These are phyloP conservation scores for Dalbergia cultrata DNA, from an alignment of 306 rosid species.

Conservation along the genomic window DNA sequence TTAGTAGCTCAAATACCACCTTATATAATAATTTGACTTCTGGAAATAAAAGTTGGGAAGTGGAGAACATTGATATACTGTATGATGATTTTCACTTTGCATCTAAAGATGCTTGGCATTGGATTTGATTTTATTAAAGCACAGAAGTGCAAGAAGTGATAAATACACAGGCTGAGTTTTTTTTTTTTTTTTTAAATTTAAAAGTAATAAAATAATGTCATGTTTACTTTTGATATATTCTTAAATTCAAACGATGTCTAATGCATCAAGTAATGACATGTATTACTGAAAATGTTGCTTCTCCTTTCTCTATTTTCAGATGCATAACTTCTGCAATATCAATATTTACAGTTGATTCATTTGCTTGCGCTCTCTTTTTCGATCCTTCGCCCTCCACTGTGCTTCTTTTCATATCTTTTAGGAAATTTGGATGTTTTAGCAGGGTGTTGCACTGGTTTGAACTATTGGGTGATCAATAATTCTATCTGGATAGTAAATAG, in stretches of 20 bases:
- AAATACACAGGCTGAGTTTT: not conserved
- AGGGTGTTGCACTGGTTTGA: not conserved
- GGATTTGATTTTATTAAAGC: not conserved
- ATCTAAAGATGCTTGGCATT: conserved; percentile 23
- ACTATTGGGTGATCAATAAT: conserved; percentile 10
- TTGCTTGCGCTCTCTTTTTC: conserved; percentile 2
- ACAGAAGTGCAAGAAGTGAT: not conserved
- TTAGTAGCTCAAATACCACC: no score
- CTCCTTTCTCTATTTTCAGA: conserved; percentile 2
- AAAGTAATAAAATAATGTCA: not conserved
- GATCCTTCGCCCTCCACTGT: not conserved
- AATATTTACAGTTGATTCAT: not conserved
- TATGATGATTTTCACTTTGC: conserved; percentile 27
- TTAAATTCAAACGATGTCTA: not conserved
- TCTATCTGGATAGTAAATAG: conserved; percentile 1
- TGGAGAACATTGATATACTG: not conserved
- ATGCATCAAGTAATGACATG: no score
- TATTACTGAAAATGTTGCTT: not conserved
- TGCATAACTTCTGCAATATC: not conserved
- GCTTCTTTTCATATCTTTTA: conserved; percentile 22
- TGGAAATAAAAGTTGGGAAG: no score
- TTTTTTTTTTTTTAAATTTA: not conserved
- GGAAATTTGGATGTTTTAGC: not conserved
- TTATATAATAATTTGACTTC: no score
- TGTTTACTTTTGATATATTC: not conserved